These are phyloP conservation scores for Astragalus glycyphyllos DNA, from an alignment of 306 rosid genomes.

Conservation along the genomic window DNA sequence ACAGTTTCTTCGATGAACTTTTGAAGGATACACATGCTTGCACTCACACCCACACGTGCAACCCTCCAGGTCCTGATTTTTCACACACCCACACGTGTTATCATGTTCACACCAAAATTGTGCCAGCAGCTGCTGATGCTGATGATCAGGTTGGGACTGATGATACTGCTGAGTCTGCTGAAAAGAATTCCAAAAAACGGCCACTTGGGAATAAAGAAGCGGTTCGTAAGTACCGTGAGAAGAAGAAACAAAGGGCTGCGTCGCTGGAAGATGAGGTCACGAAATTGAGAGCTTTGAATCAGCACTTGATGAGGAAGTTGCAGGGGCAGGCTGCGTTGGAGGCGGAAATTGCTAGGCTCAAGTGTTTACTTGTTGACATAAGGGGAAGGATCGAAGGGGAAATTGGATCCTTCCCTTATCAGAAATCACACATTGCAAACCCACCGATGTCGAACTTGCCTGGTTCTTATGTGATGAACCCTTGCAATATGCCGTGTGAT, in stretches of 20 bases:
- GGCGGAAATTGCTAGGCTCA: constrained; percentile 88
- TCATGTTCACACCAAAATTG: constrained; percentile 89
- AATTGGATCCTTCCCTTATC: constrained; percentile 91
- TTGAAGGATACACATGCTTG: constrained; percentile 82
- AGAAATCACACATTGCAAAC: constrained; percentile 60
- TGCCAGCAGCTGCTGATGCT: constrained; percentile 62
- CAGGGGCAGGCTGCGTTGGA: constrained; percentile 90
- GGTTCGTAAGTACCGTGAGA: constrained; percentile 94
- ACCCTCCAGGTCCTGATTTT: constrained; percentile 94
- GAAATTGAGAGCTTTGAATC: constrained; percentile 77
- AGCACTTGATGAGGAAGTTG: constrained; percentile 85
- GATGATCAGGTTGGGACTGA: constrained; percentile 79
- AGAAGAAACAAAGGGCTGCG: constrained; percentile 90
- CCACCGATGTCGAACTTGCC: constrained; percentile 45
- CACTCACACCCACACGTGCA: constrained; percentile 97
- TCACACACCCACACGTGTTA: constrained; percentile 95
- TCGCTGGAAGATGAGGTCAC: constrained; percentile 92
- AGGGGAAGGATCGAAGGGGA: constrained; percentile 99
- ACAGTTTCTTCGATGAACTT: constrained; percentile 81
- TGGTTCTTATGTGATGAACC: constrained; percentile 71
- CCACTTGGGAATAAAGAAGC: constrained; percentile 87
- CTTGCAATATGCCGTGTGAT: constrained; percentile 85
- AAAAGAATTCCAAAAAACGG: constrained; percentile 74
- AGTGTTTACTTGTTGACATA: constrained; percentile 96
- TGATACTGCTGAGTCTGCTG: constrained; percentile 82